phyloP scores from a whole-genome alignment of 495 filamentous ascomycete species.

The Talaromyces proteolyticus region DNA sequence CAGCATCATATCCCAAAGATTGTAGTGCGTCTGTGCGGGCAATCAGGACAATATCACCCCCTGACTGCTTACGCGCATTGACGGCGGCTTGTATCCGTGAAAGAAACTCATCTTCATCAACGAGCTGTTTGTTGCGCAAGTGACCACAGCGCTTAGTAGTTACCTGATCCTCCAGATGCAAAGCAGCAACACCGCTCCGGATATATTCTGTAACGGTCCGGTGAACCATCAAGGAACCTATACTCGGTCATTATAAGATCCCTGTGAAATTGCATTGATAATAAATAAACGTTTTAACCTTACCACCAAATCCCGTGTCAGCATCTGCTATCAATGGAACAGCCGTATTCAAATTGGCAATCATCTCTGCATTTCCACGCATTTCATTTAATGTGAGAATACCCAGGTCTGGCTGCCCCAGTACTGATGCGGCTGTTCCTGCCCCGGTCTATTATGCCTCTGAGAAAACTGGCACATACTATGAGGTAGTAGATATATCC shows the following conservation, averaged over 20 bases:
- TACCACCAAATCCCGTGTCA: conserved; percentile 50
- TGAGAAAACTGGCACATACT: neutral
- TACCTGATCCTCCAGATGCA: conserved; percentile 61
- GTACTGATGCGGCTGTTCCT: conserved; percentile 49
- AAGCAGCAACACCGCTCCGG: conserved; percentile 48
- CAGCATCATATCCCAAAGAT: conserved; percentile 45
- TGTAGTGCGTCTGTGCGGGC: conserved; percentile 54
- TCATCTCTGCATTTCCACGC: conserved; percentile 13
- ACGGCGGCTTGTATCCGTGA: conserved; percentile 42
- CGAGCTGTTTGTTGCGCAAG: conserved; percentile 48
- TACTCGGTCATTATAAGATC: neutral
- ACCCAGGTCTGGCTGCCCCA: conserved; percentile 55
- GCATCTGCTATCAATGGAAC: conserved; percentile 55
- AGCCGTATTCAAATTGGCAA: conserved; percentile 8
- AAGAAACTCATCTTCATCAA: conserved; percentile 33
- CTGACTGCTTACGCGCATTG: conserved; percentile 26
- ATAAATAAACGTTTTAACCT: conserved; percentile 9
- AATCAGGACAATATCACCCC: conserved; percentile 50
- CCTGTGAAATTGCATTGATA: neutral
- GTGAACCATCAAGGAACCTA: conserved; percentile 37
- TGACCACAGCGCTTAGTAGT: conserved; percentile 52
- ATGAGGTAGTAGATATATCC: neutral
- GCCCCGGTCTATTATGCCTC: conserved; percentile 40
- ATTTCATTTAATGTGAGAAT: conserved; percentile 26
- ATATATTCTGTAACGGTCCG: conserved; percentile 51